A percentile compares a stretch with the other conserved stretches of the same genome.
Conservation (phyloP, 345 rosid genomes). For the Aegle marmelos region DNA sequence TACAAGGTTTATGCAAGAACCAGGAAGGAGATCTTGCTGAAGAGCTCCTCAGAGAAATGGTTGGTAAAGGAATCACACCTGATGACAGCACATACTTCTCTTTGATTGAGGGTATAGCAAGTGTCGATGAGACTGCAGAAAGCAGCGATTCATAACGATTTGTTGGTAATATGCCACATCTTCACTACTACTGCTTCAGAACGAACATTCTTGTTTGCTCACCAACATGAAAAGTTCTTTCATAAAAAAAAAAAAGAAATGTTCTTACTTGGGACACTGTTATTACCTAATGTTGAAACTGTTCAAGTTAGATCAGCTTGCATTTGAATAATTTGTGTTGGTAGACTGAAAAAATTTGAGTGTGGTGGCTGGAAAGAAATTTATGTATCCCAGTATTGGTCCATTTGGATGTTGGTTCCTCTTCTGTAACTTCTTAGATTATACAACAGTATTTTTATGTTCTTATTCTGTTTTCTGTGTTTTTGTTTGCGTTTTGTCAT, state of each 20-base stretch:
- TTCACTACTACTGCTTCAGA: neutral
- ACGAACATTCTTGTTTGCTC: neutral
- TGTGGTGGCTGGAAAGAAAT: neutral
- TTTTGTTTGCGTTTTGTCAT: neutral
- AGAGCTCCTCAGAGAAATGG: conserved; percentile 77
- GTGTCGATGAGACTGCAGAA: conserved; percentile 9
- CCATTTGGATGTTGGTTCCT: neutral
- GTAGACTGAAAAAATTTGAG: neutral
- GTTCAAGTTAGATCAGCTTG: neutral
- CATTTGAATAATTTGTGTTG: neutral
- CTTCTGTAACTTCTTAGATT: neutral
- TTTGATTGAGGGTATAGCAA: conserved; percentile 63
- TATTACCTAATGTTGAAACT: neutral
- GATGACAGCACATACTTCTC: conserved; percentile 68
- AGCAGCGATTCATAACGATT: conserved; percentile 1
- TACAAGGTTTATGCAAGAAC: conserved; percentile 72
- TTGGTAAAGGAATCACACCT: conserved; percentile 76
- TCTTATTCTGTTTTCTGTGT: too few relatives aligned
- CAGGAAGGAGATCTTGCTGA: conserved; percentile 72
- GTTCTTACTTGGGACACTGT: neutral
- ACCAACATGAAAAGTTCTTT: neutral
- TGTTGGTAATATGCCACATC: neutral
- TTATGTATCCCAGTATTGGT: neutral
- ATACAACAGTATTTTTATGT: neutral
- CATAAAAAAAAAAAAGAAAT: too few relatives aligned